A percentile compares a stretch with the other conserved stretches of the same genome.
Evolutionary conservation across 306 rosid genomes (phyloP).

Genomic region (Rubus idaeus): DNA sequence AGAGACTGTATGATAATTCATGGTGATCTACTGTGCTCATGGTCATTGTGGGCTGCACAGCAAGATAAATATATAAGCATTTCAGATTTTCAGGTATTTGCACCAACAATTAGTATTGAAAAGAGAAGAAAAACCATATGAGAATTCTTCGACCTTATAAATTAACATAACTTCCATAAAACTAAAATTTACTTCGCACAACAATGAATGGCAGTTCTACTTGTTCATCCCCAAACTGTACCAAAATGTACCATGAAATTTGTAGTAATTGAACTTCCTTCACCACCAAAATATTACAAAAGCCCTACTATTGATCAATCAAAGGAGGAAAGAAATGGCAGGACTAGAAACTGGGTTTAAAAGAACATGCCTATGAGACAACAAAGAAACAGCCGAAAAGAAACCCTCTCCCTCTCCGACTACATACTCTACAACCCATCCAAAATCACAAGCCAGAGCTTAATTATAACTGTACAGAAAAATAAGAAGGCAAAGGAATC

Average conservation of each 20-base stretch:
- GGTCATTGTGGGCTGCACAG: conserved; percentile 16
- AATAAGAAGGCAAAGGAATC: not conserved
- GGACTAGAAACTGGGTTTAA: conserved; percentile 35
- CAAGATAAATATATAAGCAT: not conserved
- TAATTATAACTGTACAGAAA: not conserved
- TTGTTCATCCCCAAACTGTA: not conserved
- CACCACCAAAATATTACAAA: conserved; percentile 45
- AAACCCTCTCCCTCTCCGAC: conserved; percentile 41
- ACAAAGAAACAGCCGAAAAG: conserved; percentile 29
- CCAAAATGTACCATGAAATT: not conserved
- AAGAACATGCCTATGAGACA: conserved; percentile 42
- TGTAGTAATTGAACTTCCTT: not conserved
- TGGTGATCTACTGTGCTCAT: conserved; percentile 23
- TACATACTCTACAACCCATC: conserved; percentile 48
- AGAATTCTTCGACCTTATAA: not conserved
- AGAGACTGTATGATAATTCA: conserved; percentile 22
- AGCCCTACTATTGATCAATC: conserved; percentile 27
- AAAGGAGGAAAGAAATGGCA: conserved; percentile 34
- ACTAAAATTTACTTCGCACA: not conserved
- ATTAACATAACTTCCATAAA: not conserved
- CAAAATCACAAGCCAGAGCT: conserved; percentile 28
- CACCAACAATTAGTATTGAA: not conserved
- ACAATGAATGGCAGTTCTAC: not conserved
- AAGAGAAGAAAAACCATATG: not conserved
- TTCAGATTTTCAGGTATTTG: not conserved